These are phyloP conservation scores for Perilla frutescens DNA, from an alignment of 257 asterid species.

Conservation along the genomic window DNA sequence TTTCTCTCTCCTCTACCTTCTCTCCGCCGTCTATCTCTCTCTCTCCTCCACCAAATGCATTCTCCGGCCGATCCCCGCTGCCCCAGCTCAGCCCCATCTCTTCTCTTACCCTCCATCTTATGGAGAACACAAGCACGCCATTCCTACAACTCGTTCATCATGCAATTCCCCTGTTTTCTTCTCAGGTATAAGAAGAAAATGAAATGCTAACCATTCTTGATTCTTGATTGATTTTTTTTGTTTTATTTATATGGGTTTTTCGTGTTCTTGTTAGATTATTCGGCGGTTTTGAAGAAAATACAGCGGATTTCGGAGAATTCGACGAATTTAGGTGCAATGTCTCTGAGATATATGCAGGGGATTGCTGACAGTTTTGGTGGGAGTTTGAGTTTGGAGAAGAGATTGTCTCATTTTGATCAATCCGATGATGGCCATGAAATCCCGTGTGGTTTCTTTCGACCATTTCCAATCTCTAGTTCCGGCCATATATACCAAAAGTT, in stretches of 20 bases:
- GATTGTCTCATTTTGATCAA: conserved; percentile 64
- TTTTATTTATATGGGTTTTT: conserved; percentile 23
- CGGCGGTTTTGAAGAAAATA: conserved; percentile 56
- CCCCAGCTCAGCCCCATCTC: conserved; percentile 57
- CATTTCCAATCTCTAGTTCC: conserved; percentile 50
- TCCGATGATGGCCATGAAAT: conserved; percentile 40
- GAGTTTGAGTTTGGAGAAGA: conserved; percentile 53
- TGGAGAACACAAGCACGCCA: conserved; percentile 82
- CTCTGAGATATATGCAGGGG: conserved; percentile 61
- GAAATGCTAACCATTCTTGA: too few species aligned
- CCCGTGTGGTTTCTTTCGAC: conserved; percentile 85
- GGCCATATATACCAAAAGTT: too few species aligned
- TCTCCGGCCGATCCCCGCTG: conserved; percentile 64
- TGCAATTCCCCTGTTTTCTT: conserved; percentile 86
- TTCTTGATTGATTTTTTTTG: conserved; percentile 25
- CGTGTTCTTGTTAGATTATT: conserved; percentile 52
- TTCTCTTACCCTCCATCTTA: conserved; percentile 79
- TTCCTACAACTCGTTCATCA: conserved; percentile 73
- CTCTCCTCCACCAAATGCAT: conserved; percentile 66
- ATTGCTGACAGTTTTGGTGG: conserved; percentile 71
- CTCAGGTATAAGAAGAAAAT: conserved; percentile 50
- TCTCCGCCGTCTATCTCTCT: conserved; percentile 54
- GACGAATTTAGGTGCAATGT: conserved; percentile 13
- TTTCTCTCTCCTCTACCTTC: conserved; percentile 70
- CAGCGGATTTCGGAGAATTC: conserved; percentile 47